These are phyloP conservation scores for Dichotomocladium elegans DNA, from an alignment of 371 early-diverging fungal genomes.

Conservation along the genomic window DNA sequence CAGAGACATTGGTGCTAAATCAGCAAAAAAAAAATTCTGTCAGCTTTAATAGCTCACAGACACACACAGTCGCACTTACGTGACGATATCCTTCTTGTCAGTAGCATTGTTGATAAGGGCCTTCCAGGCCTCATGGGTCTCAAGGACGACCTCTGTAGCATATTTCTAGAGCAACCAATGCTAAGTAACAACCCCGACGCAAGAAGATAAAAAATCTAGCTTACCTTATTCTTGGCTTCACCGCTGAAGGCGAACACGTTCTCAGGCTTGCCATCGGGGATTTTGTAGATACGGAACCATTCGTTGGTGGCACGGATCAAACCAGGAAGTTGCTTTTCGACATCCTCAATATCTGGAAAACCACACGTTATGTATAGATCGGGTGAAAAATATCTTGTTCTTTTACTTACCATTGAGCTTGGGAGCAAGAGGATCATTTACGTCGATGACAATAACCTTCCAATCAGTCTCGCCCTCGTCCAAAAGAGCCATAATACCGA, in stretches of 20 bases:
- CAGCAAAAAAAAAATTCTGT: background rate
- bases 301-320: conserved; percentile 88
- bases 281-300: conserved; percentile 98
- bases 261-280: conserved; percentile 95
- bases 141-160: conserved; percentile 88
- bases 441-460: conserved; percentile 94
- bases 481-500: conserved; percentile 91
- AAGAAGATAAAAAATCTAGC: background rate
- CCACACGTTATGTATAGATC: background rate
- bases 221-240: conserved; percentile 81
- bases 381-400: background rate
- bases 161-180: conserved; percentile 58
- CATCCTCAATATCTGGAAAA: conserved; percentile 81
- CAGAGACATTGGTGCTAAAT: conserved; percentile 64
- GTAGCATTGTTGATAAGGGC: conserved; percentile 69
- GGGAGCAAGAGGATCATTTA: conserved; percentile 81
- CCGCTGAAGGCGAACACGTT: conserved; percentile 97
- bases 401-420: conserved; percentile 66
- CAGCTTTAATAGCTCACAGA: too few species aligned
- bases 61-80: conserved; percentile 53
- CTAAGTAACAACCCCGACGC: background rate
- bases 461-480: conserved; percentile 98
- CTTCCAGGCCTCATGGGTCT: conserved; percentile 96
- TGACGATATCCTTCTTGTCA: conserved; percentile 68
- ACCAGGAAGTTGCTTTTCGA: conserved; percentile 90